Evolutionary conservation across 345 rosid genomes (phyloP).

Genomic region (Mangifera indica): DNA sequence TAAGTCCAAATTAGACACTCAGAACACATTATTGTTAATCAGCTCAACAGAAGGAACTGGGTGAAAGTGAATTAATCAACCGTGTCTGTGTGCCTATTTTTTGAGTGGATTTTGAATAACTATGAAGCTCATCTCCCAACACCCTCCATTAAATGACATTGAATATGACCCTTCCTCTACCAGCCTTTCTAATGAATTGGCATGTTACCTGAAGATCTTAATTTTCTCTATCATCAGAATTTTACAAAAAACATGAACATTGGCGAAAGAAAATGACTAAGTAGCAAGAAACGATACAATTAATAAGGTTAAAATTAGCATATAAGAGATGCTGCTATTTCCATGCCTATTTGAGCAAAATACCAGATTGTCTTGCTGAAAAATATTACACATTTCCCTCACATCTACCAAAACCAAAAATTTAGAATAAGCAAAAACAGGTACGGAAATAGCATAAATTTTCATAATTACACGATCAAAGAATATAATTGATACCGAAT

Average conservation of each 20-base stretch:
- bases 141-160: constrained; percentile 1
- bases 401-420: constrained; percentile 1
- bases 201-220: too few relatives aligned
- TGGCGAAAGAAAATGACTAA: too few relatives aligned
- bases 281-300: not conserved
- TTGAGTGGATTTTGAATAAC: too few relatives aligned
- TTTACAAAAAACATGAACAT: too few relatives aligned
- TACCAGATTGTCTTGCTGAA: not conserved
- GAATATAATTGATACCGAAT: constrained; percentile 22
- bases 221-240: not conserved
- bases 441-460: constrained; percentile 32
- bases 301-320: not conserved
- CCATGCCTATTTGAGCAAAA: constrained; percentile 34
- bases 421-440: constrained; percentile 28
- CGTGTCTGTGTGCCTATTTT: too few relatives aligned
- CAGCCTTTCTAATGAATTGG: not conserved
- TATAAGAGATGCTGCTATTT: constrained; percentile 26
- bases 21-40: too few relatives aligned
- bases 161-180: not conserved
- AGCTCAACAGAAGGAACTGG: too few relatives aligned
- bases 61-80: too few relatives aligned
- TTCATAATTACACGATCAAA: constrained; percentile 37
- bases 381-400: constrained; percentile 16
- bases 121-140: constrained; percentile 9
- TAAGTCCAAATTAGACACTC: too few relatives aligned